These are phyloP conservation scores for Delitschia confertaspora DNA, from an alignment of 495 filamentous ascomycete species.

Conservation along the genomic window DNA sequence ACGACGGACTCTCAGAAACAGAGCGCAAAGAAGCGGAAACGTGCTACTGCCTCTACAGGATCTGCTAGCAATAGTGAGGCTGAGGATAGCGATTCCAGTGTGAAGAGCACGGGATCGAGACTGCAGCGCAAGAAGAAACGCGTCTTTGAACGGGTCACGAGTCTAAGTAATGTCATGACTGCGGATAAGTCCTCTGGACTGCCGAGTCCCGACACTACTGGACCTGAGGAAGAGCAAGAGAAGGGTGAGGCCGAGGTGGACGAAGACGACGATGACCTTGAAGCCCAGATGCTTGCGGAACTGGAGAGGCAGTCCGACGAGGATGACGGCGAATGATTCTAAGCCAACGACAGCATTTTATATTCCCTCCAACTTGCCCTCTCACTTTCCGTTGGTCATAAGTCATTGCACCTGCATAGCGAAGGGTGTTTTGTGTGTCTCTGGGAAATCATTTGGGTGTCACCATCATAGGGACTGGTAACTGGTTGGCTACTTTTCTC, in stretches of 20 bases:
- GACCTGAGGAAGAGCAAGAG: constrained; percentile 42
- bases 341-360: constrained; percentile 1
- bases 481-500: no score
- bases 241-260: constrained; percentile 37
- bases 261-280: constrained; percentile 47
- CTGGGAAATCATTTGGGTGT: no score
- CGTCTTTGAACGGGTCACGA: constrained; percentile 33
- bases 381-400: neutral
- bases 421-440: constrained; percentile 22
- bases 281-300: constrained; percentile 59
- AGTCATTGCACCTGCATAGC: constrained; percentile 20
- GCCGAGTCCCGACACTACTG: constrained; percentile 43
- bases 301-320: constrained; percentile 38
- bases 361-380: constrained; percentile 1
- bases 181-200: constrained; percentile 28
- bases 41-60: constrained; percentile 28
- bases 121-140: constrained; percentile 39
- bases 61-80: constrained; percentile 34
- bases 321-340: neutral
- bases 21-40: constrained; percentile 34
- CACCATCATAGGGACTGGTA: no score
- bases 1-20: constrained; percentile 3
- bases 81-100: constrained; percentile 45
- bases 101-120: constrained; percentile 41
- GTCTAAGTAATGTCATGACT: constrained; percentile 35